A percentile compares a stretch with the other conserved stretches of the same genome.
Conservation (phyloP, 2,329 filamentous ascomycete species). For the Acarospora socialis region DNA sequence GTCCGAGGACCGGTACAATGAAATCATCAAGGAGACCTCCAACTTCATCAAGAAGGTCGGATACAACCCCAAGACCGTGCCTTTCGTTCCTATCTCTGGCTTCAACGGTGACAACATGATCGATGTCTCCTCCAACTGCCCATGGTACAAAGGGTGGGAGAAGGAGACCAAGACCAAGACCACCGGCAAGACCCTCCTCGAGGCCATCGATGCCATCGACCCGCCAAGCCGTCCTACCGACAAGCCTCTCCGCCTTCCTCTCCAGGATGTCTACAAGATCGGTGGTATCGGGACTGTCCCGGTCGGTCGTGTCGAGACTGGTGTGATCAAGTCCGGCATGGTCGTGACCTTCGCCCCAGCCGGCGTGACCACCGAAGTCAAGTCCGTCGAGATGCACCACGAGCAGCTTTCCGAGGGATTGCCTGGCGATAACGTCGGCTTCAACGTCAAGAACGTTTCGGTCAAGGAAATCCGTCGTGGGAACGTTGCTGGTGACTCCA, state of each 20-base stretch:
- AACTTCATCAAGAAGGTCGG: slow-evolving; percentile 99
- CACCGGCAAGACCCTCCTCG: slow-evolving; percentile 93
- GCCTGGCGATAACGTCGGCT: slow-evolving; percentile 99
- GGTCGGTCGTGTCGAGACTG: slow-evolving; percentile 99
- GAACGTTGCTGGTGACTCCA: slow-evolving; percentile 99
- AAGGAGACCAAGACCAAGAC: slow-evolving; percentile 91
- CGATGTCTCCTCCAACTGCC: slow-evolving; percentile 73
- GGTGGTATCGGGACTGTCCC: slow-evolving; percentile 99
- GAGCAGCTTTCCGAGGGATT: slow-evolving; percentile 91
- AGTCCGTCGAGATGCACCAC: slow-evolving; percentile 99
- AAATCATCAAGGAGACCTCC: slow-evolving; percentile 99
- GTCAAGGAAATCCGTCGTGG: slow-evolving; percentile 99
- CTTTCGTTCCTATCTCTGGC: slow-evolving; percentile 99
- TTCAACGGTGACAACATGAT: slow-evolving; percentile 99
- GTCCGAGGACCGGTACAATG: slow-evolving; percentile 89
- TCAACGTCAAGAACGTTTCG: slow-evolving; percentile 99
- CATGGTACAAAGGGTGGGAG: slow-evolving; percentile 99
- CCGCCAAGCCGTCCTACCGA: slow-evolving; percentile 82
- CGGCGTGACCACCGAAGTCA: slow-evolving; percentile 99
- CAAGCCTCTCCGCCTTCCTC: slow-evolving; percentile 99
- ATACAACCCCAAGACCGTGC: slow-evolving; percentile 98
- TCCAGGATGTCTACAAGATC: slow-evolving; percentile 99
- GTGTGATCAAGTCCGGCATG: slow-evolving; percentile 71
- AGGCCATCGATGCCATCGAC: slow-evolving; percentile 96
- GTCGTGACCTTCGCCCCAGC: slow-evolving; percentile 95